Percentiles rank a stretch among this genome's conserved stretches.
These are phyloP conservation scores for Epichloe typhina DNA, from an alignment of 2,329 filamentous ascomycete species.

Conservation along the genomic window DNA sequence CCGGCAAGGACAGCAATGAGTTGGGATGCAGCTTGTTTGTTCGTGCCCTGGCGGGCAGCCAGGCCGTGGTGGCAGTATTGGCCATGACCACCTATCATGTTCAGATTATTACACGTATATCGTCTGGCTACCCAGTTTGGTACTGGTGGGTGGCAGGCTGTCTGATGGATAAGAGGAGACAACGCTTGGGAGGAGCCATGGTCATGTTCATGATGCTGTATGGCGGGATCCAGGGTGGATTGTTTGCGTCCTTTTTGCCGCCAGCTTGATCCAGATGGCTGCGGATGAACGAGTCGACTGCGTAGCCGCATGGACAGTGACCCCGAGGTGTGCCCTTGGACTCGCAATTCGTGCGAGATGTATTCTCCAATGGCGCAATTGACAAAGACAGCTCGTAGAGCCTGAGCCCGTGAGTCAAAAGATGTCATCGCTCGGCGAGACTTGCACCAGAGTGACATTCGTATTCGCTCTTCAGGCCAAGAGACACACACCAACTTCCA, in stretches of 20 bases:
- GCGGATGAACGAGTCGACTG: neutral
- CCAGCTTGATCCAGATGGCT: conserved; percentile 47
- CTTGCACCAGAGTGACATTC: too few relatives aligned
- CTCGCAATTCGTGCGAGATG: too few relatives aligned
- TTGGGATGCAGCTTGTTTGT: conserved; percentile 20
- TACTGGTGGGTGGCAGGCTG: conserved; percentile 62
- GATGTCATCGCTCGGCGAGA: too few relatives aligned
- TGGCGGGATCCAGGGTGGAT: conserved; percentile 65
- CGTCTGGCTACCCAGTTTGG: conserved; percentile 82
- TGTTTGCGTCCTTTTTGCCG: conserved; percentile 78
- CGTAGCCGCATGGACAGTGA: neutral
- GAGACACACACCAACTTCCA: too few relatives aligned
- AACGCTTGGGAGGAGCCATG: conserved; percentile 23
- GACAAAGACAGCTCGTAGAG: too few relatives aligned
- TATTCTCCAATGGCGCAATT: too few relatives aligned
- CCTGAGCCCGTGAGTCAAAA: too few relatives aligned
- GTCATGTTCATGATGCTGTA: conserved; percentile 69
- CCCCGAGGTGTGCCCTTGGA: too few relatives aligned
- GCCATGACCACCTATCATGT: conserved; percentile 78
- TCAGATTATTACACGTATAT: conserved; percentile 82
- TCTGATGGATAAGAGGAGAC: conserved; percentile 21
- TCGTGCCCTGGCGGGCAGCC: conserved; percentile 52
- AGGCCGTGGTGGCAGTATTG: conserved; percentile 56
- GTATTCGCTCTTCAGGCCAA: too few relatives aligned
- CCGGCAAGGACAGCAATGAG: conserved; percentile 3